Evolutionary conservation across 352 stramenopile species (phyloP).

Genomic region (Vaucheria bursata): DNA sequence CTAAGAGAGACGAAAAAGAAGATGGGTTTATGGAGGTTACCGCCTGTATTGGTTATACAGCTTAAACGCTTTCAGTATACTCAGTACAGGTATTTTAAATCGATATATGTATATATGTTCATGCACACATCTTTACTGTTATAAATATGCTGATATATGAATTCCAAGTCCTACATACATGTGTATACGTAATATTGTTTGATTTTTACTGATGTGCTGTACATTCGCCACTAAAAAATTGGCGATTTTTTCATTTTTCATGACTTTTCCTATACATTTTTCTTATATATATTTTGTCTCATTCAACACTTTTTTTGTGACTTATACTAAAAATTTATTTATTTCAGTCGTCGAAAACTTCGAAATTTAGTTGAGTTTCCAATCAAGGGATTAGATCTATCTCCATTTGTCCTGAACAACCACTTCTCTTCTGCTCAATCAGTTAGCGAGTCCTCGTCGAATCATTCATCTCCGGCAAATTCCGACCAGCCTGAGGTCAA

Average conservation of each 20-base stretch:
- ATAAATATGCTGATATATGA: too few relatives aligned
- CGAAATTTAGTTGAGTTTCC: slow-evolving; percentile 39
- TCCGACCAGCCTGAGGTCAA: not conserved
- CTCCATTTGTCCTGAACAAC: slow-evolving; percentile 30
- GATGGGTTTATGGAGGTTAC: slow-evolving; percentile 92
- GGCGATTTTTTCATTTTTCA: too few relatives aligned
- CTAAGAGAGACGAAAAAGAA: slow-evolving; percentile 77
- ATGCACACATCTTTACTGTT: too few relatives aligned
- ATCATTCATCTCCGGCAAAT: not conserved
- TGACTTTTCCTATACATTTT: too few relatives aligned
- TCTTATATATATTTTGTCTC: too few relatives aligned
- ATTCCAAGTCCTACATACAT: too few relatives aligned
- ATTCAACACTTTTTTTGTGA: too few relatives aligned
- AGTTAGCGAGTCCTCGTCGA: not conserved
- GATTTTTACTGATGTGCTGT: too few relatives aligned
- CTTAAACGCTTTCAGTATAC: slow-evolving; percentile 99
- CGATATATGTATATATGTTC: too few relatives aligned
- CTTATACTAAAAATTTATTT: too few relatives aligned
- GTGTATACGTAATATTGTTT: too few relatives aligned
- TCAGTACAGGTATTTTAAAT: slow-evolving; percentile 17
- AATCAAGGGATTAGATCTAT: slow-evolving; percentile 28
- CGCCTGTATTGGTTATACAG: slow-evolving; percentile 94
- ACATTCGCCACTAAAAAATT: too few relatives aligned
- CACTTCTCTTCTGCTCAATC: not conserved
- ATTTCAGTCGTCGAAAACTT: slow-evolving; percentile 25